Evolutionary conservation across 1,284 basidiomycete species (phyloP).

Genomic region (Ceratobasidium sp.): DNA sequence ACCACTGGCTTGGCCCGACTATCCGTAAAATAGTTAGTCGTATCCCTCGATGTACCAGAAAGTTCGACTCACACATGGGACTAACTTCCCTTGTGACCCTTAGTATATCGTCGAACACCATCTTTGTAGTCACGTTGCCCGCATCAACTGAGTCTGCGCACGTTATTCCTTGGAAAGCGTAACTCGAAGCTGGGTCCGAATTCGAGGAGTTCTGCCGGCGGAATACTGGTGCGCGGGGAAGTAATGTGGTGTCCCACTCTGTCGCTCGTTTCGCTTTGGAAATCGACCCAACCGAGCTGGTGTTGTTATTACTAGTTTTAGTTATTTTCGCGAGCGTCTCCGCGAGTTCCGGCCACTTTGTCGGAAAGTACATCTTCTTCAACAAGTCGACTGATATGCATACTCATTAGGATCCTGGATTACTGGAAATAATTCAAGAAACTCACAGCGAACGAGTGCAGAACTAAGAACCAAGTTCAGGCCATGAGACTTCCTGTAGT

Average conservation of each 20-base stretch:
- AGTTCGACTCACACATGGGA: conserved; percentile 29
- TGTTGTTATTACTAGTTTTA: background rate
- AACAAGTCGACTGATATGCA: too few species aligned
- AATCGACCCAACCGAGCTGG: too few species aligned
- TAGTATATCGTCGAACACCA: conserved; percentile 27
- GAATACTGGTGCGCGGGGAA: too few species aligned
- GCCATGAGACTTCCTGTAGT: background rate
- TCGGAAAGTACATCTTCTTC: conserved; percentile 35
- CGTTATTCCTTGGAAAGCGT: conserved; percentile 7
- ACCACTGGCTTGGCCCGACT: background rate
- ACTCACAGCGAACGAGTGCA: conserved; percentile 31
- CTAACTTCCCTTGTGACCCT: background rate
- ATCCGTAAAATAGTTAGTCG: background rate
- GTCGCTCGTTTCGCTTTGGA: too few species aligned
- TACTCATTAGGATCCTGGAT: too few species aligned
- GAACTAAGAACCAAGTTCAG: background rate
- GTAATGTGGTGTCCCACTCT: too few species aligned
- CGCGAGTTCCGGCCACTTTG: conserved; percentile 26
- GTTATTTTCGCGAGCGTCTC: background rate
- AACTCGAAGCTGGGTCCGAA: background rate
- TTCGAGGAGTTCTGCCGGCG: too few species aligned
- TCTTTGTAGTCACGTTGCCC: conserved; percentile 28
- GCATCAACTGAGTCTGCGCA: conserved; percentile 36
- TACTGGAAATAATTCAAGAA: background rate
- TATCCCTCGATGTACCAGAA: background rate